Evolutionary conservation across 192 early-diverging fungal species (phyloP).

Genomic region (Coemansia sp.): DNA sequence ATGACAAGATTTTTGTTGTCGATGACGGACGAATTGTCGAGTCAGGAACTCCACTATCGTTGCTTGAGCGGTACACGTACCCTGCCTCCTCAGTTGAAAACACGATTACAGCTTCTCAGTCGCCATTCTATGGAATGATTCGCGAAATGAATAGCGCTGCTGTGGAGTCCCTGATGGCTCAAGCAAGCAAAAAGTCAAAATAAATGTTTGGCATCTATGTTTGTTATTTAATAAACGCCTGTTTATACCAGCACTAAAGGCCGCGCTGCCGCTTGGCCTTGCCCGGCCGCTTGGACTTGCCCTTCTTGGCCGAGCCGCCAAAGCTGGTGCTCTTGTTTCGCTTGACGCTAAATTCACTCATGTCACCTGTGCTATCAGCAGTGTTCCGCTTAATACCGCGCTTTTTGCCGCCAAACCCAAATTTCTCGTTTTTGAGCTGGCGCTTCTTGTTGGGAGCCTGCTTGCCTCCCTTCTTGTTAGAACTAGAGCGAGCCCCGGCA

Average conservation of each 20-base stretch:
- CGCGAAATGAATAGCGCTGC: no score
- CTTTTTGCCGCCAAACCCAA: constrained; percentile 90
- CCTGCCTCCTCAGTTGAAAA: no score
- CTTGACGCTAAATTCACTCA: constrained; percentile 62
- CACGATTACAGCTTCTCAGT: no score
- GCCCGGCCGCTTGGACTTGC: constrained; percentile 45
- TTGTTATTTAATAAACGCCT: no score
- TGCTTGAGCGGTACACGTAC: constrained; percentile 25
- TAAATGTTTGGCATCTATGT: no score
- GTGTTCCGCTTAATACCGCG: constrained; percentile 77
- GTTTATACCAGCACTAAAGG: constrained; percentile 10
- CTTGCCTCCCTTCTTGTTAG: constrained; percentile 23
- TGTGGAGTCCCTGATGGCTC: no score
- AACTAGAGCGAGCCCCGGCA: not conserved
- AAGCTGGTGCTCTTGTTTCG: constrained; percentile 46
- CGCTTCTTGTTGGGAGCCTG: constrained; percentile 55
- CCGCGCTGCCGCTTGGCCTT: constrained; percentile 44
- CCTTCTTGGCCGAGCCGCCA: constrained; percentile 15
- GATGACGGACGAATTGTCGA: constrained; percentile 46
- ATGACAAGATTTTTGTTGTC: constrained; percentile 63
- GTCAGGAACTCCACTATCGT: constrained; percentile 29
- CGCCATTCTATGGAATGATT: no score
- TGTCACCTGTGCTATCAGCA: constrained; percentile 69
- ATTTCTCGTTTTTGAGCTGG: constrained; percentile 77
- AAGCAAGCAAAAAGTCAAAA: no score